A percentile compares a stretch with the other conserved stretches of the same genome.
Evolutionary conservation across 805 yeast genomes (phyloP).

Genomic region (Candida patagonica): DNA sequence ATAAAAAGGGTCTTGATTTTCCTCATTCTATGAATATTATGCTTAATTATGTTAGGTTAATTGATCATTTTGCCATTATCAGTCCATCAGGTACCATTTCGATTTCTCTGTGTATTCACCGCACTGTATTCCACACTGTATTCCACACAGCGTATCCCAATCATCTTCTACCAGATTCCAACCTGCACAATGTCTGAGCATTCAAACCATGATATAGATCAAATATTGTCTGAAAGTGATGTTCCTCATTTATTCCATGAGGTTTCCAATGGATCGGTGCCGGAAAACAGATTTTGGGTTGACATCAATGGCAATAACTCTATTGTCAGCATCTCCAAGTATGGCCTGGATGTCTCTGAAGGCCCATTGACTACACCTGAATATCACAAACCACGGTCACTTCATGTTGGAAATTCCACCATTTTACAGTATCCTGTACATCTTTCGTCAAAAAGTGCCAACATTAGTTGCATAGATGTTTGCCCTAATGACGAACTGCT

Average conservation of each 20-base stretch:
- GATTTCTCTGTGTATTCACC: too few relatives aligned
- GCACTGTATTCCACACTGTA: too few relatives aligned
- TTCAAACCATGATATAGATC: too few relatives aligned
- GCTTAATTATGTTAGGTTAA: too few relatives aligned
- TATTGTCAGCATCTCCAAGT: background rate
- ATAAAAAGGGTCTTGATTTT: too few relatives aligned
- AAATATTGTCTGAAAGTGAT: background rate
- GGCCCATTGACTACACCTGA: slow-evolving; percentile 11
- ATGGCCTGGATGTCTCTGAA: slow-evolving; percentile 6
- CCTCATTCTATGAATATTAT: too few relatives aligned
- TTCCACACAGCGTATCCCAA: too few relatives aligned
- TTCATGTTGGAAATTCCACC: slow-evolving; percentile 12
- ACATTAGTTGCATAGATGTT: slow-evolving; percentile 30
- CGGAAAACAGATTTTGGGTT: slow-evolving; percentile 2
- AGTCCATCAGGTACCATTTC: too few relatives aligned
- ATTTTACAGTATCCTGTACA: slow-evolving; percentile 5
- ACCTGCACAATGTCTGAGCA: too few relatives aligned
- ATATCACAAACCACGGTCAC: slow-evolving; percentile 2
- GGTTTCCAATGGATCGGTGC: background rate
- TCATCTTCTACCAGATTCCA: too few relatives aligned
- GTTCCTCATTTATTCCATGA: background rate
- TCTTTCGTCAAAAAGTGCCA: background rate
- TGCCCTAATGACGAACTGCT: slow-evolving; percentile 23
- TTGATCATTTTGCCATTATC: too few relatives aligned
- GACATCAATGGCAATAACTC: slow-evolving; percentile 7